Evolutionary conservation across 495 filamentous ascomycete genomes (phyloP).

Genomic region (Astrocystis sublimbata): DNA sequence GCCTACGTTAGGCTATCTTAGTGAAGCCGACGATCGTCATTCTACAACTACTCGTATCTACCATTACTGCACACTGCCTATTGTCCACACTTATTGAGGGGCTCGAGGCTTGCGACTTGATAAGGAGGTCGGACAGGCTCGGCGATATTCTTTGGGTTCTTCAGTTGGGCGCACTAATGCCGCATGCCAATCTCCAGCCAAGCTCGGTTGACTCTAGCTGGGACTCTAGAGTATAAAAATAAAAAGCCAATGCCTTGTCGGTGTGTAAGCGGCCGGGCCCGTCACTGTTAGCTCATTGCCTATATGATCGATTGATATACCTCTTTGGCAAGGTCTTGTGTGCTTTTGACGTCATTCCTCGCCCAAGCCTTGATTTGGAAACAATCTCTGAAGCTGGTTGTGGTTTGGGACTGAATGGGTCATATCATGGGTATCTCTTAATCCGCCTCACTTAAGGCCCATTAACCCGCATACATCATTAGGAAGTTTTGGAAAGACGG

Average conservation of each 20-base stretch:
- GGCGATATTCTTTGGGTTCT: conserved; percentile 1
- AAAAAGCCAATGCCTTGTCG: neutral
- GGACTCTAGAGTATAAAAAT: neutral
- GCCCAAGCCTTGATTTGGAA: neutral
- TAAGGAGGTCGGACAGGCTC: neutral
- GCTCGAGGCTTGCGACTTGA: no score
- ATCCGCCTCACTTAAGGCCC: neutral
- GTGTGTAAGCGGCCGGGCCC: neutral
- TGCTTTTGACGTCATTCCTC: neutral
- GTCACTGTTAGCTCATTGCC: neutral
- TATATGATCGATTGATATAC: neutral
- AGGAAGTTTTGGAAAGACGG: neutral
- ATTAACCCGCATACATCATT: neutral
- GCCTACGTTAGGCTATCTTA: no score
- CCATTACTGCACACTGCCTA: no score
- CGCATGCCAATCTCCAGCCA: conserved; percentile 1
- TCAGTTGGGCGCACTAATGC: no score
- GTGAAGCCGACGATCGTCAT: no score
- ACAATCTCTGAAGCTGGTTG: neutral
- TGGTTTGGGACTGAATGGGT: neutral
- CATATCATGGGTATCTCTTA: no score
- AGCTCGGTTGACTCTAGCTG: neutral
- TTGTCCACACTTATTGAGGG: no score
- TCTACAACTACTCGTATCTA: no score
- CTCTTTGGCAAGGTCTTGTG: neutral